Evolutionary conservation across 1,139 yeast genomes (phyloP).

Genomic region (Yamadazyma songkhlaensis): DNA sequence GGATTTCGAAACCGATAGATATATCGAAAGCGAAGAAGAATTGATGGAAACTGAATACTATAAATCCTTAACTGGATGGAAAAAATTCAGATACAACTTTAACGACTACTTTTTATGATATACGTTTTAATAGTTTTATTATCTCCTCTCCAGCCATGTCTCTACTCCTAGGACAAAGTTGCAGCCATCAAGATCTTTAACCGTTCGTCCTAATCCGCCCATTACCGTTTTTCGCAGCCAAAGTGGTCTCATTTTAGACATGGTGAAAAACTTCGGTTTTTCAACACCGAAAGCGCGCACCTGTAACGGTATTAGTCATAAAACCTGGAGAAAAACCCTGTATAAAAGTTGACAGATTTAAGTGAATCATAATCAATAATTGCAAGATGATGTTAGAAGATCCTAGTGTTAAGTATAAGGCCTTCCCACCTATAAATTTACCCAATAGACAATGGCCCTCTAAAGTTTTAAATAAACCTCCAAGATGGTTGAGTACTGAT

Average conservation of each 20-base stretch:
- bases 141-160: no score
- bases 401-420: conserved; percentile 39
- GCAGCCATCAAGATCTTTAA: no score
- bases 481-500: conserved; percentile 78
- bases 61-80: conserved; percentile 45
- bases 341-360: neutral
- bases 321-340: neutral
- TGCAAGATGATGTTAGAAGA: conserved; percentile 35
- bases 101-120: conserved; percentile 24
- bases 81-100: conserved; percentile 34
- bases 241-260: no score
- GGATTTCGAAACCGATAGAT: conserved; percentile 64
- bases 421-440: conserved; percentile 36
- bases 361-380: no score
- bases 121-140: neutral
- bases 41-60: conserved; percentile 33
- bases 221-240: no score
- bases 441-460: conserved; percentile 46
- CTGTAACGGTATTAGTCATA: neutral
- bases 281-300: no score
- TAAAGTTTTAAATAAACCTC: conserved; percentile 37
- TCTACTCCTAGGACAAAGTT: no score
- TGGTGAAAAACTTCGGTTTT: no score
- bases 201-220: no score
- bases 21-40: conserved; percentile 51